Percentiles rank a stretch among this genome's conserved stretches.
These are phyloP conservation scores for Thuidium tamariscinum DNA, from an alignment of 225 moss, liverwort and hornwort genomes.

Conservation along the genomic window DNA sequence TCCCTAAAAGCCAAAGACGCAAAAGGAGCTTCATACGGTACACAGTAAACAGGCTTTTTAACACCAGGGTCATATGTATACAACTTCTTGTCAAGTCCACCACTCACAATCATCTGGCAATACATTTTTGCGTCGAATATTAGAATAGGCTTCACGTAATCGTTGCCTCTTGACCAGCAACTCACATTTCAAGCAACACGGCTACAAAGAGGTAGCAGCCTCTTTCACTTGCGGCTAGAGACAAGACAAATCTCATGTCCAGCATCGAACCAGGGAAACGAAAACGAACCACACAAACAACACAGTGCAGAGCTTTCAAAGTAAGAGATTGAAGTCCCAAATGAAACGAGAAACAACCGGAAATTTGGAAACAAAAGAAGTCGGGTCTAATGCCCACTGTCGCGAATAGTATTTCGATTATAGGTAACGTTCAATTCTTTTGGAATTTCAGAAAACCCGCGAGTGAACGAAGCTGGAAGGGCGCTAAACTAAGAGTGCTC, in stretches of 20 bases:
- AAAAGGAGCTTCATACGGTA: conserved; percentile 93
- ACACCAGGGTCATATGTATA: conserved; percentile 87
- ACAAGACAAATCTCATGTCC: background rate
- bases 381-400: background rate
- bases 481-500: too few species aligned
- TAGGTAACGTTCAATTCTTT: background rate
- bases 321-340: background rate
- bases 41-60: conserved; percentile 89
- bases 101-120: conserved; percentile 90
- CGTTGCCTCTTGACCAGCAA: background rate
- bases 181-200: background rate
- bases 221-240: background rate
- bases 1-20: conserved; percentile 94
- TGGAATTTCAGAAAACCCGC: background rate
- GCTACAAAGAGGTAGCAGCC: background rate
- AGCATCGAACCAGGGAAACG: background rate
- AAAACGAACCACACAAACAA: background rate
- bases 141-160: background rate
- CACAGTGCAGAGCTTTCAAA: background rate
- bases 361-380: background rate
- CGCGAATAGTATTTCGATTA: background rate
- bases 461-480: background rate
- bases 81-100: conserved; percentile 94
- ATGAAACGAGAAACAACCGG: background rate
- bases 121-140: background rate